Evolutionary conservation across 371 early-diverging fungal genomes (phyloP).

Genomic region (Apophysomyces sp.): DNA sequence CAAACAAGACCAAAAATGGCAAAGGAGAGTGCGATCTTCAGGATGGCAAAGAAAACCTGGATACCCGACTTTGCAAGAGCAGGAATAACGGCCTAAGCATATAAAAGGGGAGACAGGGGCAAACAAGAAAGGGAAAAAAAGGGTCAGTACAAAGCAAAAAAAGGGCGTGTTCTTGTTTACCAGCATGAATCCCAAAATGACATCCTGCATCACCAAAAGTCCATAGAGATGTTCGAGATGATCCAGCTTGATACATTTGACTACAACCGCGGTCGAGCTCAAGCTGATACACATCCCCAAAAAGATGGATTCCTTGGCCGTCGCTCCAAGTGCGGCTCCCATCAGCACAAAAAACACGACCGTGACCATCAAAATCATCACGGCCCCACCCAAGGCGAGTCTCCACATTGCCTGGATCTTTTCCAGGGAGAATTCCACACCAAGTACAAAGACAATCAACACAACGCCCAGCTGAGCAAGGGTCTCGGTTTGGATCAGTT

Average conservation of each 20-base stretch:
- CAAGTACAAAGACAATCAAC: slow-evolving; percentile 60
- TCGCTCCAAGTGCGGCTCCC: slow-evolving; percentile 36
- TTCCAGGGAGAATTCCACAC: slow-evolving; percentile 59
- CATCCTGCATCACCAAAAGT: slow-evolving; percentile 60
- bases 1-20: slow-evolving; percentile 41
- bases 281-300: slow-evolving; percentile 57
- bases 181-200: slow-evolving; percentile 61
- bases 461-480: slow-evolving; percentile 59
- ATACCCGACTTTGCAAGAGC: slow-evolving; percentile 50
- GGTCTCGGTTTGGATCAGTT: slow-evolving; percentile 57
- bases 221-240: slow-evolving; percentile 52
- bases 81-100: slow-evolving; percentile 54
- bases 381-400: slow-evolving; percentile 49
- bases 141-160: background rate
- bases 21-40: slow-evolving; percentile 34
- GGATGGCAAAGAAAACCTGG: slow-evolving; percentile 38
- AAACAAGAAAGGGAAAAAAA: background rate
- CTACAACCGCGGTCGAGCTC: slow-evolving; percentile 57
- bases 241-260: slow-evolving; percentile 46
- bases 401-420: slow-evolving; percentile 57
- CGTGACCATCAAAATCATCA: slow-evolving; percentile 45
- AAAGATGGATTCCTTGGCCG: slow-evolving; percentile 48
- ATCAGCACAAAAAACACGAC: slow-evolving; percentile 38
- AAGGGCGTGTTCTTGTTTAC: slow-evolving; percentile 17
- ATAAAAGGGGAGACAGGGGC: background rate